These are phyloP conservation scores for Beauveria asiatica DNA, from an alignment of 2,329 filamentous ascomycete genomes.

Conservation along the genomic window DNA sequence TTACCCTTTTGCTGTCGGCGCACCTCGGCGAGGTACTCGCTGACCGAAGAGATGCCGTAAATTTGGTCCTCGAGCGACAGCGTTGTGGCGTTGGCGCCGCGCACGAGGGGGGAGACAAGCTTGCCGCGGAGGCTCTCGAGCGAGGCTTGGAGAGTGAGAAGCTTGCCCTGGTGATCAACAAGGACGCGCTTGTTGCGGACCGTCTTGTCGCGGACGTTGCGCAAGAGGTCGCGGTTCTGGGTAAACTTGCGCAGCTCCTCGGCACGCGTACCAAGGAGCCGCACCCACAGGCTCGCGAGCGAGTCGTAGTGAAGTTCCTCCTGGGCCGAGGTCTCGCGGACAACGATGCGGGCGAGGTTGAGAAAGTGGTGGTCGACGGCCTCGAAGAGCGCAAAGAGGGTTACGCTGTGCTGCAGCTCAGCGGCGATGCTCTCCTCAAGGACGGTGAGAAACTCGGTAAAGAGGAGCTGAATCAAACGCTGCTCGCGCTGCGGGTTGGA, in stretches of 20 bases:
- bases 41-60: conserved; percentile 68
- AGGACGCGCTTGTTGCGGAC: conserved; percentile 81
- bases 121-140: conserved; percentile 78
- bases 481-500: conserved; percentile 75
- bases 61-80: conserved; percentile 81
- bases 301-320: conserved; percentile 74
- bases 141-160: conserved; percentile 76
- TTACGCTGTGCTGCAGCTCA: conserved; percentile 71
- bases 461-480: conserved; percentile 74
- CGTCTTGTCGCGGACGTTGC: conserved; percentile 71
- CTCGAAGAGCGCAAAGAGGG: conserved; percentile 84
- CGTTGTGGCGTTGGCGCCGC: conserved; percentile 50
- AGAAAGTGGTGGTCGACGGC: conserved; percentile 84
- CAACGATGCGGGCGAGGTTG: conserved; percentile 76
- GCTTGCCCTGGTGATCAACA: conserved; percentile 75
- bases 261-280: conserved; percentile 69
- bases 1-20: conserved; percentile 74
- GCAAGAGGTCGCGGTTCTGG: conserved; percentile 74
- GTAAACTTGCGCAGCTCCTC: conserved; percentile 80
- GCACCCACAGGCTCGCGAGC: conserved; percentile 77
- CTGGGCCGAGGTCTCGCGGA: conserved; percentile 73
- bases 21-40: conserved; percentile 66
- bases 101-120: conserved; percentile 74
- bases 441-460: conserved; percentile 72
- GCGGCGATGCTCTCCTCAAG: conserved; percentile 83